Evolutionary conservation across 2,329 filamentous ascomycete species (phyloP).

Genomic region (Paecilomyces fulvus): DNA sequence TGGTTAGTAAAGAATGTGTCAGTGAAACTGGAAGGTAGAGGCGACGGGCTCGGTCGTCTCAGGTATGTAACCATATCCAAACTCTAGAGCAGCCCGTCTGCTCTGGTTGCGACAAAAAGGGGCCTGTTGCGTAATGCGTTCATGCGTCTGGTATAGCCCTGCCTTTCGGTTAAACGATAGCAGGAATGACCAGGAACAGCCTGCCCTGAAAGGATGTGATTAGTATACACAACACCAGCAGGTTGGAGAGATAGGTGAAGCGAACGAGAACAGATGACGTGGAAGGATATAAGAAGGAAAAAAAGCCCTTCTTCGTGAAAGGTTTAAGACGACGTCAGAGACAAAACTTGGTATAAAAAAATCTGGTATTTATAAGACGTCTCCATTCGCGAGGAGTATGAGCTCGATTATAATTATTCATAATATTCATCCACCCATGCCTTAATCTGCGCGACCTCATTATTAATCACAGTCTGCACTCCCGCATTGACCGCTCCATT

Average conservation of each 20-base stretch:
- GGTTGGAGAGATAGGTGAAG: background rate
- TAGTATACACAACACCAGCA: background rate
- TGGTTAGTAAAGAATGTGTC: too few species aligned
- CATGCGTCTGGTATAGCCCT: background rate
- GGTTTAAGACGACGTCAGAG: too few species aligned
- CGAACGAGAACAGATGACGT: background rate
- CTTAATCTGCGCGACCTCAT: constrained; percentile 42
- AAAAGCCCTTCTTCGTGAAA: too few species aligned
- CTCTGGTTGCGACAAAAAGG: background rate
- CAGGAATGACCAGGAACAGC: background rate
- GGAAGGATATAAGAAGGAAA: background rate
- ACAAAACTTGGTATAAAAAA: too few species aligned
- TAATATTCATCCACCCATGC: constrained; percentile 46
- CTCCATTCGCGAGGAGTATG: too few species aligned
- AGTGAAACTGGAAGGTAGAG: too few species aligned
- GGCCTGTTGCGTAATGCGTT: background rate
- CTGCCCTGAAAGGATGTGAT: background rate
- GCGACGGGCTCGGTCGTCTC: background rate
- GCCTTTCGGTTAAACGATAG: background rate
- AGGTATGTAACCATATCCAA: background rate
- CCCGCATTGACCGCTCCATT: constrained; percentile 42
- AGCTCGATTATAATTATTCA: background rate
- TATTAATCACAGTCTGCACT: constrained; percentile 42
- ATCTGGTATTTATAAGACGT: background rate
- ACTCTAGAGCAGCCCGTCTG: background rate